Evolutionary conservation across 108 stramenopile genomes (phyloP), one percentile per base, ranked within the genome.

Genomic region (Fragilaria crotonensis): DNA sequence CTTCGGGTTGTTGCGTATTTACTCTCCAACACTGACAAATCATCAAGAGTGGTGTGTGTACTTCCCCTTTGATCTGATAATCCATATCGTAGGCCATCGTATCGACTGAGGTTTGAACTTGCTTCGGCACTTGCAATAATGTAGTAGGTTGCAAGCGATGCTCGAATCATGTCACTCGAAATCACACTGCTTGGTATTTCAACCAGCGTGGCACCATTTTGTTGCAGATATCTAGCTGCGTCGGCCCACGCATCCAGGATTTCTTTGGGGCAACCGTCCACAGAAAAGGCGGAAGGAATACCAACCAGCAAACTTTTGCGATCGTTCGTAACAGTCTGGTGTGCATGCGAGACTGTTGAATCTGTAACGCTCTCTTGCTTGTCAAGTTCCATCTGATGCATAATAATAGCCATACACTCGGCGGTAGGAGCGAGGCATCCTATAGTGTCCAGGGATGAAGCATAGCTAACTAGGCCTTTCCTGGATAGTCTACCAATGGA

Each of bases 81-180:
- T 28, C 97, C 96, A 59, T 90, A 97, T 23, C 95, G 76, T 47
- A 97, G 82, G 11, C 96, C 96, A 80, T 97, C 96, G 70, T 96
- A 99, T 30, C 97, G 80, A 27, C 87, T 78, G 31, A 99, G 77
- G 71, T 99, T 99, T 5, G 95, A 94, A 44, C 87, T 89, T 11
- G 98, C 98, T 72, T 99, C 98, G 5, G 98, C 95, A 54, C 87
- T 83, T 26, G 95, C 95, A 30, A 97, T 50, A 11, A 98, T 93
- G 64, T 97, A 97, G 59, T 98, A 99, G 4, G 97, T 89, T 14
- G 97, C 77, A 57, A 94, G 72, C 5, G 90, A 79, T 41, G 61
- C 60, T 45, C 82, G 81, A 3, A 97, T 67, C 45, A 71, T 73
- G 5, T 70, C 73, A n/a, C 86, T 70, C 25, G 87, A 74, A 14